Conservation (phyloP, 1,284 basidiomycete genomes). For the Xerocomus nothofagi region DNA sequence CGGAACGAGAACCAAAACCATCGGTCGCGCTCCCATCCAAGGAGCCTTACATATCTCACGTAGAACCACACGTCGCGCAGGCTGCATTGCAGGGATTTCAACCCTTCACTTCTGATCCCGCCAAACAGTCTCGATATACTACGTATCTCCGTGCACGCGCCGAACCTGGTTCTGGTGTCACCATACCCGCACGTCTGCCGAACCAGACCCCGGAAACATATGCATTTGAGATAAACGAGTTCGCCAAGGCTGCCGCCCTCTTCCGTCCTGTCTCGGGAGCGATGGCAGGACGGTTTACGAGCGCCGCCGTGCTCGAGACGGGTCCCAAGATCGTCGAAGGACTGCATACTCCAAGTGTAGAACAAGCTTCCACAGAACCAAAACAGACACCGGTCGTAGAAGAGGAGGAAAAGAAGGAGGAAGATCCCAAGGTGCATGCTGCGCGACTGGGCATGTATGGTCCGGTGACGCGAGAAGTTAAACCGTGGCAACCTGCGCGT, state of each 20-base stretch:
- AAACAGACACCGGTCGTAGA: conserved; percentile 43
- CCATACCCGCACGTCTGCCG: conserved; percentile 47
- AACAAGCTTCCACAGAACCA: conserved; percentile 32
- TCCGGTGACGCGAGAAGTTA: conserved; percentile 72
- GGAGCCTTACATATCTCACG: conserved; percentile 54
- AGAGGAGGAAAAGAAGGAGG: conserved; percentile 50
- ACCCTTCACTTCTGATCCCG: conserved; percentile 78
- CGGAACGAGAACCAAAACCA: conserved; percentile 22
- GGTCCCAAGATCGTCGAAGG: conserved; percentile 72
- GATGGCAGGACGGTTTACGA: conserved; percentile 92
- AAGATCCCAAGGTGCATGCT: conserved; percentile 78
- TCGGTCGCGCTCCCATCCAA: conserved; percentile 27
- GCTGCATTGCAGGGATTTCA: conserved; percentile 89
- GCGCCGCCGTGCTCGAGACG: conserved; percentile 62
- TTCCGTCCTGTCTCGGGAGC: conserved; percentile 92
- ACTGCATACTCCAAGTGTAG: conserved; percentile 62
- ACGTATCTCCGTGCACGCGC: conserved; percentile 80
- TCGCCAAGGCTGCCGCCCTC: conserved; percentile 82
- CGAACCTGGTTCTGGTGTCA: conserved; percentile 39
- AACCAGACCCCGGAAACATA: conserved; percentile 67
- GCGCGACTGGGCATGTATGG: conserved; percentile 89
- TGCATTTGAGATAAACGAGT: conserved; percentile 83
- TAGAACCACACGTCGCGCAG: conserved; percentile 79
- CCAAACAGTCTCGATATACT: conserved; percentile 85
- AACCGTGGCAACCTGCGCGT: conserved; percentile 75